Evolutionary conservation across 1,139 yeast species (phyloP), one percentile per base, ranked within the genome.

Genomic region (Protomyces gravidus): DNA sequence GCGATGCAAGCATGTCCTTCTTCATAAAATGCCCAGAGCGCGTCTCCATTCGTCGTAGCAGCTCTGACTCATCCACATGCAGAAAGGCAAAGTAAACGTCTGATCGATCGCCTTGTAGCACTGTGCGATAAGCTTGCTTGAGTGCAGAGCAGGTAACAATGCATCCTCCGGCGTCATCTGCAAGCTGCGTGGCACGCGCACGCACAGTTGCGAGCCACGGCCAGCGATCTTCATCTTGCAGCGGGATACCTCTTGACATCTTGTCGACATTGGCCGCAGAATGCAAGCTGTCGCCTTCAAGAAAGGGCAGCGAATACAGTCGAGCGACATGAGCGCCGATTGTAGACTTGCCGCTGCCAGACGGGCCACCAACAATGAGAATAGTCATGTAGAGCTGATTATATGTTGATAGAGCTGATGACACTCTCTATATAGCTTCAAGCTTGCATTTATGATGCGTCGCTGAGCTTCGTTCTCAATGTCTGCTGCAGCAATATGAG

Each of bases 261-360:
- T 92, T 92, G 17, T 78, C 83, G 17, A 90, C 76, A 69, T 92
- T 92, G 64, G 69, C 64, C 13, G 58, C 50, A 3, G 65, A 50
- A 45, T 61, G 67, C n/a, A 66, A 57, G 2, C 76, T 73, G 70
- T 92, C 98, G 7, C 97, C 98, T 70, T 92, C 98, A 15, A 89
- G 72, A 67, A 81, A 88, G 1, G 82, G 78, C 61, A 85, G 78
- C 1, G 72, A 66, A 49, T 78, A 74, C 39, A 71, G 67, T 21
- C 71, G 63, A 1, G 86, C 71, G 36, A 90, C 69, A 21, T 72
- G 68, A n/a, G 73, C 73, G 0, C 89, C 95, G 28, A 86, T 79
- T 1, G 96, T 87, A 32, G 94, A 79, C 71, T 90, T 90, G 1
- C 97, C 97, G 2, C 95, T 86, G 11, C 97, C 97, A 0, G 96